A percentile compares a stretch with the other conserved stretches of the same genome.
Conservation (phyloP, 495 filamentous ascomycete species). For the Bacidia gigantensis region DNA sequence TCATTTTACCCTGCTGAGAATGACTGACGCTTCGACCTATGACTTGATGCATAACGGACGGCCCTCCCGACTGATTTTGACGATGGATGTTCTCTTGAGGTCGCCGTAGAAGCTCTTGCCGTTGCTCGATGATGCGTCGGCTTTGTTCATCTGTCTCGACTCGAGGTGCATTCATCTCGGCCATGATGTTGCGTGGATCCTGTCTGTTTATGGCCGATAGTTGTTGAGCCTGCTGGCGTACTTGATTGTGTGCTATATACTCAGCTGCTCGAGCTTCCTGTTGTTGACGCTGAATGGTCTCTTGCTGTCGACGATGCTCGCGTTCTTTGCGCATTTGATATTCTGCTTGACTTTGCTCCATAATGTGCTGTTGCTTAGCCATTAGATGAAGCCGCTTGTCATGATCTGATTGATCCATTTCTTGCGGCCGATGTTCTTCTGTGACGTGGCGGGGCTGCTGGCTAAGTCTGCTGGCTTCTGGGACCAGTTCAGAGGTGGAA, state of each 20-base stretch:
- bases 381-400: not conserved
- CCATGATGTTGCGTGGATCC: not conserved
- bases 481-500: not conserved
- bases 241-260: slow-evolving; percentile 21
- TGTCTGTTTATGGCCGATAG: not conserved
- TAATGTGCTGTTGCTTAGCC: not conserved
- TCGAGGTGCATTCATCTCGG: not conserved
- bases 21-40: slow-evolving; percentile 3
- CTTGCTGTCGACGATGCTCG: slow-evolving; percentile 18
- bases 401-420: not conserved
- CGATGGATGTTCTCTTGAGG: slow-evolving; percentile 7
- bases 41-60: slow-evolving; percentile 8
- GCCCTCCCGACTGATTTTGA: slow-evolving; percentile 5
- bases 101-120: slow-evolving; percentile 6
- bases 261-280: slow-evolving; percentile 15
- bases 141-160: not conserved
- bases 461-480: slow-evolving; percentile 7
- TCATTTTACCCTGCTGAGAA: slow-evolving; percentile 1
- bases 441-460: slow-evolving; percentile 7
- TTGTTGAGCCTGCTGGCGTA: not conserved
- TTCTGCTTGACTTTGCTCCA: slow-evolving; percentile 5
- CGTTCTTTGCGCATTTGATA: slow-evolving; percentile 16
- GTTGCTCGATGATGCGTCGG: not conserved
- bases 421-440: slow-evolving; percentile 5
- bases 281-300: slow-evolving; percentile 20